Percentiles rank a stretch among this genome's conserved stretches.
These are phyloP conservation scores for Mrakia gelida DNA, from an alignment of 768 basidiomycete species.

Conservation along the genomic window DNA sequence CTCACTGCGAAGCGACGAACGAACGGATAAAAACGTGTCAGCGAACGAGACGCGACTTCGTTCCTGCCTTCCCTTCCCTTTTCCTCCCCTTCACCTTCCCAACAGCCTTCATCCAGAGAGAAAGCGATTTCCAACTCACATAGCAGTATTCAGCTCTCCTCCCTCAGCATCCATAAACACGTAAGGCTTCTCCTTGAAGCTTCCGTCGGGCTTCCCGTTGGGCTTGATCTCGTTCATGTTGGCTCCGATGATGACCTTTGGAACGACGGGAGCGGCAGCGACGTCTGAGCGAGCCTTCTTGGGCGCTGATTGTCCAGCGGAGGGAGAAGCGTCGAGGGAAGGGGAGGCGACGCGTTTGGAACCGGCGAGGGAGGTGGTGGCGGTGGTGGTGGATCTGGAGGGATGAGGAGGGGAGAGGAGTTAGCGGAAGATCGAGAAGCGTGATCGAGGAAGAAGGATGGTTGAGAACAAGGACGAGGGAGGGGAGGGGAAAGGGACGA, in stretches of 20 bases:
- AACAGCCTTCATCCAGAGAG: no score
- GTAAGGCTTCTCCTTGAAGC: slow-evolving; percentile 33
- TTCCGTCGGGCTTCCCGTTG: slow-evolving; percentile 21
- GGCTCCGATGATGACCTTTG: neutral
- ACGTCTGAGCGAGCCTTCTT: slow-evolving; percentile 42
- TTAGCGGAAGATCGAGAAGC: neutral
- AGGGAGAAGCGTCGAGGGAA: slow-evolving; percentile 30
- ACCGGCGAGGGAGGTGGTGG: slow-evolving; percentile 2
- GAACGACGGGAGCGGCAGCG: slow-evolving; percentile 37
- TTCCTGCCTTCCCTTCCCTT: no score
- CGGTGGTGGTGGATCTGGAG: neutral
- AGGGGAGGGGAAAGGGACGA: neutral
- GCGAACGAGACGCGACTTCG: slow-evolving; percentile 7
- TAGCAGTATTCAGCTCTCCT: slow-evolving; percentile 25
- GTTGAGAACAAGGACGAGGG: neutral
- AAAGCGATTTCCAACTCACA: slow-evolving; percentile 6
- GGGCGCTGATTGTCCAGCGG: slow-evolving; percentile 21
- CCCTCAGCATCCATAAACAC: slow-evolving; percentile 20
- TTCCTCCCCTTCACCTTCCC: no score
- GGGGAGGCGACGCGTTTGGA: slow-evolving; percentile 40
- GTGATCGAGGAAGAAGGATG: neutral
- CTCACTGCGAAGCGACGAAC: slow-evolving; percentile 50
- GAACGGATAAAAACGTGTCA: slow-evolving; percentile 10
- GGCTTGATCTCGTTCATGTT: slow-evolving; percentile 24
- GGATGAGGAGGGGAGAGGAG: neutral